Conservation (phyloP, 495 filamentous ascomycete genomes). For the Trichoderma parareesei region DNA sequence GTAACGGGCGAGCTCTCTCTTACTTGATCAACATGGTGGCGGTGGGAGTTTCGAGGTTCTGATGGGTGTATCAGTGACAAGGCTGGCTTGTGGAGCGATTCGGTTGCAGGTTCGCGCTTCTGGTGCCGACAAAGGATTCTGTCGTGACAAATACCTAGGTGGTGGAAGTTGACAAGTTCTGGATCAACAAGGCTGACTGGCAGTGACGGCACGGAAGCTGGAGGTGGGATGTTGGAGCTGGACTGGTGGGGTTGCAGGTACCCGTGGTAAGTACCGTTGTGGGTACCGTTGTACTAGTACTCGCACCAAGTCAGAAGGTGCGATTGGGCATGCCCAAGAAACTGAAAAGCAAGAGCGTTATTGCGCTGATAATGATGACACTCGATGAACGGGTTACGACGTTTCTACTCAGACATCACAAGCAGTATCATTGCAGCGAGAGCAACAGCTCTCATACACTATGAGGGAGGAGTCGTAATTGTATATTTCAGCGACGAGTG, state of each 20-base stretch:
- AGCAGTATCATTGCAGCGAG: too few relatives aligned
- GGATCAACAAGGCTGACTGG: constrained; percentile 3
- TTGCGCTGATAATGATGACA: too few relatives aligned
- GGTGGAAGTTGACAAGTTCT: neutral
- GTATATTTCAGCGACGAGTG: neutral
- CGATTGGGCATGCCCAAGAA: neutral
- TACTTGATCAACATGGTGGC: constrained; percentile 13
- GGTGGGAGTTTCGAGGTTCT: neutral
- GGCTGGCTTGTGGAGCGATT: neutral
- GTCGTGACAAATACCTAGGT: neutral
- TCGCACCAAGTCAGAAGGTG: neutral
- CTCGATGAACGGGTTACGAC: too few relatives aligned
- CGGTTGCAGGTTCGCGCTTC: neutral
- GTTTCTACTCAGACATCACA: too few relatives aligned
- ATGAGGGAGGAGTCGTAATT: neutral
- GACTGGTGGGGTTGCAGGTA: neutral
- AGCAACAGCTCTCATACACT: neutral
- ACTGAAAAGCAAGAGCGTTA: neutral
- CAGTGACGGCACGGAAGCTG: constrained; percentile 4
- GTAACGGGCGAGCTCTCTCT: neutral
- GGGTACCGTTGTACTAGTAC: neutral
- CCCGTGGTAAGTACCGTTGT: neutral
- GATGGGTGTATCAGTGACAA: neutral
- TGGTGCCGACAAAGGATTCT: neutral
- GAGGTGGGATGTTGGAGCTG: constrained; percentile 1